Evolutionary conservation across 345 rosid species (phyloP).

Genomic region (Boechera divaricarpa): DNA sequence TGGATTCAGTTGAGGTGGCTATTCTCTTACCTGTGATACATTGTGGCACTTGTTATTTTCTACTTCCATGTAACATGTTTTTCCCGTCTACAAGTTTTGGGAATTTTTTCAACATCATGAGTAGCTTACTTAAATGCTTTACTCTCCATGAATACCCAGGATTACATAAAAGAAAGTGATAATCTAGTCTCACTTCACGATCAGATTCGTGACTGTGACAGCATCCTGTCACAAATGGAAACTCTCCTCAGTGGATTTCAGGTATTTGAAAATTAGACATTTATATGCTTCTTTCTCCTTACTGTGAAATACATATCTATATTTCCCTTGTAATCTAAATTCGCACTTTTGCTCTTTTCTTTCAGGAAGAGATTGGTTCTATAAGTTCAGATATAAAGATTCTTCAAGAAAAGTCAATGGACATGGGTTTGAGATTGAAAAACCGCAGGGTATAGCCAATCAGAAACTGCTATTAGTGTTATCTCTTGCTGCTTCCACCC

Average conservation of each 20-base stretch:
- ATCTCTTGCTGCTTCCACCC: constrained; percentile 26
- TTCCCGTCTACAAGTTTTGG: neutral
- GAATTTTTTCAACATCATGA: neutral
- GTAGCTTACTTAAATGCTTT: constrained; percentile 13
- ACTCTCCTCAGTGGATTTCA: constrained; percentile 96
- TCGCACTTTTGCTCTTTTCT: constrained; percentile 30
- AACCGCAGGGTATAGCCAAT: constrained; percentile 83
- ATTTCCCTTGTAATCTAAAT: constrained; percentile 21
- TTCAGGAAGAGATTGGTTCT: constrained; percentile 92
- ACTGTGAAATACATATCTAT: neutral
- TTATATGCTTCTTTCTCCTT: constrained; percentile 8
- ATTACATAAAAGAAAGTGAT: constrained; percentile 97
- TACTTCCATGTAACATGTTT: constrained; percentile 6
- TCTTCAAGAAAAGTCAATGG: constrained; percentile 99
- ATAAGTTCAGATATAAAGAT: constrained; percentile 96
- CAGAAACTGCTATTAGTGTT: constrained; percentile 15
- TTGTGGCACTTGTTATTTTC: neutral
- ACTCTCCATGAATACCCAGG: constrained; percentile 57
- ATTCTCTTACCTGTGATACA: constrained; percentile 13
- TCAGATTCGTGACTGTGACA: constrained; percentile 94
- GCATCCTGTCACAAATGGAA: constrained; percentile 96
- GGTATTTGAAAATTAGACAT: constrained; percentile 49
- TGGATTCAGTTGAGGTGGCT: constrained; percentile 90
- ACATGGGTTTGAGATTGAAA: constrained; percentile 97
- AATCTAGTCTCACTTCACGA: constrained; percentile 94